These are phyloP conservation scores for Aspergillus arachidicola DNA, from an alignment of 2,329 filamentous ascomycete genomes.

Conservation along the genomic window DNA sequence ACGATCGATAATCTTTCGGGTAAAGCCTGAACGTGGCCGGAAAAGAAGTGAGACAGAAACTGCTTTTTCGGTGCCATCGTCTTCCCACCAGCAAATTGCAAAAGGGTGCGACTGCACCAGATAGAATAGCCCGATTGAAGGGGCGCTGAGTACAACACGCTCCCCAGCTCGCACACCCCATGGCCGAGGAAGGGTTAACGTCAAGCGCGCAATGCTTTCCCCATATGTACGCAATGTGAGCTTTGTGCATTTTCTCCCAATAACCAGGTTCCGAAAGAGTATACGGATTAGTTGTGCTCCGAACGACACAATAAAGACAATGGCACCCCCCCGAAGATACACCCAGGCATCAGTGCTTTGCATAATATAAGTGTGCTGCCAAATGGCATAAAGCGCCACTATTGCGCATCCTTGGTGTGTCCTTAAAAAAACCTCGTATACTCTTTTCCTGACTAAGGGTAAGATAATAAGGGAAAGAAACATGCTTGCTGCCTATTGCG, in stretches of 20 bases:
- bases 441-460: slow-evolving; percentile 6
- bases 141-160: slow-evolving; percentile 24
- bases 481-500: slow-evolving; percentile 8
- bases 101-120: slow-evolving; percentile 32
- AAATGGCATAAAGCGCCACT: slow-evolving; percentile 8
- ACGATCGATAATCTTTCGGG: slow-evolving; percentile 19
- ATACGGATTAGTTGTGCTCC: slow-evolving; percentile 8
- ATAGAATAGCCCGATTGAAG: slow-evolving; percentile 22
- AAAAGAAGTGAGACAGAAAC: slow-evolving; percentile 28
- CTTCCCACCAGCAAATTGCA: slow-evolving; percentile 29
- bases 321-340: slow-evolving; percentile 2
- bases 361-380: slow-evolving; percentile 6
- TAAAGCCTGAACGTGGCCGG: slow-evolving; percentile 23
- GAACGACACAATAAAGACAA: slow-evolving; percentile 4
- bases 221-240: not conserved
- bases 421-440: slow-evolving; percentile 14
- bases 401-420: slow-evolving; percentile 8
- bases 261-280: slow-evolving; percentile 17
- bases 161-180: slow-evolving; percentile 22
- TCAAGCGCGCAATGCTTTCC: slow-evolving; percentile 7
- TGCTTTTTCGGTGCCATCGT: slow-evolving; percentile 12
- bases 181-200: slow-evolving; percentile 16
- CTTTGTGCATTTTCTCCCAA: slow-evolving; percentile 11
- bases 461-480: slow-evolving; percentile 9
- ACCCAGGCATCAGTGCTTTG: not conserved